Evolutionary conservation across 345 rosid species (phyloP).

Genomic region (Erucastrum elatum): DNA sequence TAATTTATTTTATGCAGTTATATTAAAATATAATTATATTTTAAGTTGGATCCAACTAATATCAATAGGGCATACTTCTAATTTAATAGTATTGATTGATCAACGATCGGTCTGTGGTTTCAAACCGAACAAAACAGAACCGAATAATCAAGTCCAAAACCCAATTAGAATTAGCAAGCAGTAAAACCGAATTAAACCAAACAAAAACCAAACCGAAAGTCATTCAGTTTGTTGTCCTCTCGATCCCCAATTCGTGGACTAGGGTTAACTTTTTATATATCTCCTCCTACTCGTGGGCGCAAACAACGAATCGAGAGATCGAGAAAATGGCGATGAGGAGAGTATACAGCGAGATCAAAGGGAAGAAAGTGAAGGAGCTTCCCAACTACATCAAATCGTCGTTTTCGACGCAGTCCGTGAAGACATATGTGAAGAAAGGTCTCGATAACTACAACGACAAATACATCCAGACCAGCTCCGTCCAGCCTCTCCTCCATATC

Average conservation of each 20-base stretch:
- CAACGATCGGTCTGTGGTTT: no score
- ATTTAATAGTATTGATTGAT: no score
- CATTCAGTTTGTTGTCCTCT: not conserved
- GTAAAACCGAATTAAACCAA: not conserved
- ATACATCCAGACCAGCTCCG: slow-evolving; percentile 79
- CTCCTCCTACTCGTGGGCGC: slow-evolving; percentile 1
- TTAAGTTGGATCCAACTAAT: no score
- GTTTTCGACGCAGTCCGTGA: slow-evolving; percentile 51
- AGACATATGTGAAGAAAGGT: slow-evolving; percentile 55
- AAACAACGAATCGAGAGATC: slow-evolving; percentile 11
- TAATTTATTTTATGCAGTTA: no score
- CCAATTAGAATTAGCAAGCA: not conserved
- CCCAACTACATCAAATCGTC: slow-evolving; percentile 70
- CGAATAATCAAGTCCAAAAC: not conserved
- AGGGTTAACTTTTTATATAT: slow-evolving; percentile 26
- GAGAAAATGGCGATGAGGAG: slow-evolving; percentile 68
- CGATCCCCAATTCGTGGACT: slow-evolving; percentile 38
- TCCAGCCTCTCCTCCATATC: slow-evolving; percentile 71
- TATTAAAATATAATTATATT: no score
- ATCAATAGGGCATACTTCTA: no score
- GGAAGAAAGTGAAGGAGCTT: slow-evolving; percentile 75
- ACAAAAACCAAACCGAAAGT: not conserved
- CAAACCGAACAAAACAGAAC: no score
- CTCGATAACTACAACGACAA: slow-evolving; percentile 74
- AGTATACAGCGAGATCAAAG: slow-evolving; percentile 69